Evolutionary conservation across 768 basidiomycete species (phyloP).

Genomic region (Naematelia encephala): DNA sequence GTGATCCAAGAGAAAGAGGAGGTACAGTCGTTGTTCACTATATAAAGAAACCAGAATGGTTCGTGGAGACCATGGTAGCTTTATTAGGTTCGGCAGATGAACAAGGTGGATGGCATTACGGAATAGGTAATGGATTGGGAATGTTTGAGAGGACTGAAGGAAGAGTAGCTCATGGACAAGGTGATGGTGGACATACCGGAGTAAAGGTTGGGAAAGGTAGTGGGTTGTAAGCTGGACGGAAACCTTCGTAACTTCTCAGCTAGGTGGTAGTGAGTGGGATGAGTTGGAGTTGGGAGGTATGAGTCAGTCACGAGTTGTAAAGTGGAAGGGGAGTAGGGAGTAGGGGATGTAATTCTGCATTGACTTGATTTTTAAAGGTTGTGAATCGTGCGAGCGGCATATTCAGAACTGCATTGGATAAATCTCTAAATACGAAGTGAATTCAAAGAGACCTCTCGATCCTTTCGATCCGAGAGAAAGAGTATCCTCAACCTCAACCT

Average conservation of each 20-base stretch:
- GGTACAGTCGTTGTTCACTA: conserved; percentile 96
- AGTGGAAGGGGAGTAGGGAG: background rate
- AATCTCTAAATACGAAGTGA: no score
- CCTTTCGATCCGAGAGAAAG: no score
- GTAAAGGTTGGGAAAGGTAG: background rate
- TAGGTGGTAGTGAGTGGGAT: background rate
- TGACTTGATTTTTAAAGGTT: background rate
- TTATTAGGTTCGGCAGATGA: conserved; percentile 59
- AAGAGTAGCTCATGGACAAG: background rate
- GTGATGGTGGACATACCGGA: background rate
- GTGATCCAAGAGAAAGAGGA: conserved; percentile 61
- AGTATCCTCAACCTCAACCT: no score
- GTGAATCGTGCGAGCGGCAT: no score
- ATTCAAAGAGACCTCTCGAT: no score
- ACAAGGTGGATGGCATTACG: conserved; percentile 22
- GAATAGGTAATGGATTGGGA: conserved; percentile 16
- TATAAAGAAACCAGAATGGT: conserved; percentile 97
- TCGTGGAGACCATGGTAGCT: conserved; percentile 84
- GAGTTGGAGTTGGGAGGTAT: background rate
- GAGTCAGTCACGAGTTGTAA: background rate
- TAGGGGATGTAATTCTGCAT: background rate
- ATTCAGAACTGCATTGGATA: no score
- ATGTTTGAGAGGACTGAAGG: conserved; percentile 12
- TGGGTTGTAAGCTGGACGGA: background rate
- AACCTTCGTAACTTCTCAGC: background rate